Percentiles rank a stretch among this genome's conserved stretches.
phyloP scores from a whole-genome alignment of 1,284 basidiomycete species.

The Schizophyllum amplum region DNA sequence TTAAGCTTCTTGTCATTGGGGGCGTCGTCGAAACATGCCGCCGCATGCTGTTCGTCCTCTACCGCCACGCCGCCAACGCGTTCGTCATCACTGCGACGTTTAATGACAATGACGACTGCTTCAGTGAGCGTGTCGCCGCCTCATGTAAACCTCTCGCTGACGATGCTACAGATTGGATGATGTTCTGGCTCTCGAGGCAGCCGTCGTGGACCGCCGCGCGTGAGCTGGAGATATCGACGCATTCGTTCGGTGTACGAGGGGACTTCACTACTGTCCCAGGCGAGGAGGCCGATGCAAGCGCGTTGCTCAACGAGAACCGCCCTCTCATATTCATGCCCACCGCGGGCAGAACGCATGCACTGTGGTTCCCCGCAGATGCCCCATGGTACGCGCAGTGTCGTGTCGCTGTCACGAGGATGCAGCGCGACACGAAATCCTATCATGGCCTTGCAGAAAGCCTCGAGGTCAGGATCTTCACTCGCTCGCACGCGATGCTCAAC shows the following conservation, averaged over 20 bases:
- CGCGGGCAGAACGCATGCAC: conserved; percentile 4
- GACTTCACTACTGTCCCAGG: conserved; percentile 25
- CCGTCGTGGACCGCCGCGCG: conserved; percentile 40
- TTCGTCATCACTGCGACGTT: conserved; percentile 61
- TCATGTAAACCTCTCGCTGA: neutral
- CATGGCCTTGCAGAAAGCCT: conserved; percentile 28
- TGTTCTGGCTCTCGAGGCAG: conserved; percentile 53
- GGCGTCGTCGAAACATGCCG: conserved; percentile 50
- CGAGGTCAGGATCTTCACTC: conserved; percentile 40
- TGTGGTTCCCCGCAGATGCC: conserved; percentile 28
- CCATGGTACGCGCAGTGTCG: conserved; percentile 44
- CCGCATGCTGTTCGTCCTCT: conserved; percentile 33
- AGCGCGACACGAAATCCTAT: conserved; percentile 21
- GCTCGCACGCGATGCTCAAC: conserved; percentile 38
- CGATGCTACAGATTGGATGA: conserved; percentile 42
- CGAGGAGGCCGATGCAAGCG: conserved; percentile 21
- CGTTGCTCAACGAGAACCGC: conserved; percentile 15
- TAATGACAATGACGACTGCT: conserved; percentile 47
- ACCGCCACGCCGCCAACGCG: conserved; percentile 35
- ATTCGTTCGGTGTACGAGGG: conserved; percentile 28
- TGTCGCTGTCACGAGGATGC: conserved; percentile 33
- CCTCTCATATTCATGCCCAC: conserved; percentile 43
- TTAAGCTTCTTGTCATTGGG: conserved; percentile 55
- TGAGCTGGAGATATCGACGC: conserved; percentile 43
- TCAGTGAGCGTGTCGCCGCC: conserved; percentile 31